Conservation (phyloP, 306 rosid genomes). For the Cucurbita pepo region DNA sequence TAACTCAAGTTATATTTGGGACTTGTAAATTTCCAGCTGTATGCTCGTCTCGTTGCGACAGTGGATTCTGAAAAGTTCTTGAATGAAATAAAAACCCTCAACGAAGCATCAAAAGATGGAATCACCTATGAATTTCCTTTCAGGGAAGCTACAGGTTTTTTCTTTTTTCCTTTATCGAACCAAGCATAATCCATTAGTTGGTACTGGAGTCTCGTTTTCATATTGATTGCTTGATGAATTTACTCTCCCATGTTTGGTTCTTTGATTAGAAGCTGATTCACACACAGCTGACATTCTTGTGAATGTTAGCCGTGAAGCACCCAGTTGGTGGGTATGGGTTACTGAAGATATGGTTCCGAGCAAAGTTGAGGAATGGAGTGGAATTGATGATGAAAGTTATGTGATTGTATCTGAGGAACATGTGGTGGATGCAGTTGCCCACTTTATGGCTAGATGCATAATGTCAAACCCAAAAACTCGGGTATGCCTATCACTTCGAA, state of each 20-base stretch:
- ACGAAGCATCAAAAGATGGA: slow-evolving; percentile 26
- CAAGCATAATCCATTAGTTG: not conserved
- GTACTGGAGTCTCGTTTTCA: not conserved
- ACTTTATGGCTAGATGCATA: slow-evolving; percentile 80
- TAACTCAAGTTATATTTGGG: not conserved
- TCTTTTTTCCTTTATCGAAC: not conserved
- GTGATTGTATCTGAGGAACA: slow-evolving; percentile 70
- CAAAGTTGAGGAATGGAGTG: slow-evolving; percentile 70
- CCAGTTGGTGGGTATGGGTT: slow-evolving; percentile 99
- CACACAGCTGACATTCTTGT: slow-evolving; percentile 59
- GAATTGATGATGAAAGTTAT: slow-evolving; percentile 68
- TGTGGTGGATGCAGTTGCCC: slow-evolving; percentile 87
- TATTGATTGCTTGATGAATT: not conserved
- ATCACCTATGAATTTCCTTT: slow-evolving; percentile 64
- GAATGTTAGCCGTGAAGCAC: slow-evolving; percentile 47
- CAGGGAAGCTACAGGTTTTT: slow-evolving; percentile 62
- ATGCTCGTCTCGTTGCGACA: slow-evolving; percentile 45
- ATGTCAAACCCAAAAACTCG: slow-evolving; percentile 69
- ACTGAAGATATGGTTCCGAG: slow-evolving; percentile 44
- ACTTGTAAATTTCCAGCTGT: slow-evolving; percentile 30
- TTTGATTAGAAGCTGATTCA: slow-evolving; percentile 37
- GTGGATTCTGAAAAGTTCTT: slow-evolving; percentile 65
- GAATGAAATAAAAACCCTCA: slow-evolving; percentile 38
- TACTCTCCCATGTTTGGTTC: not conserved
- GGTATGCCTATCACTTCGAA: slow-evolving; percentile 17